Base-by-base conservation (phyloP, 2,329 filamentous ascomycete species). In the Penicillium frequentans region DNA sequence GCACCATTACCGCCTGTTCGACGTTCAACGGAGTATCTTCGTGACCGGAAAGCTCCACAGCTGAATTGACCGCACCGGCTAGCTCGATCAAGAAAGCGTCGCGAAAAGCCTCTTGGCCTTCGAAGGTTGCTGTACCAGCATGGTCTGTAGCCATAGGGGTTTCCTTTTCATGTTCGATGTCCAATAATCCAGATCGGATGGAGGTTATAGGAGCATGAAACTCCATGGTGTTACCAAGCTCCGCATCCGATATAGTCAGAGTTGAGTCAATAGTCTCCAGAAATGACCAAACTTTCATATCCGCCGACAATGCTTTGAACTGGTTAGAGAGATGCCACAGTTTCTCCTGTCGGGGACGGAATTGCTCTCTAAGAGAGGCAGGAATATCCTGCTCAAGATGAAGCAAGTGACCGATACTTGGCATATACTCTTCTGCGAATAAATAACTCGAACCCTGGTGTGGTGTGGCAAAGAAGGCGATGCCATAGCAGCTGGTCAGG, bases 391-490 rank as follows among this genome's bases (percentile, higher is more conserved):
- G 68, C 10, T 83, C 77, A 0, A 87, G 72, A 43, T 80, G 79
- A 6, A 87, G 75, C 5, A 86, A 65, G 3, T 69, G 71, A 49
- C 80, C 78, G 27, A 87, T 84, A 64, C 83, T 84, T 16, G 77
- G 68, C 11, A 80, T 78, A n/a, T 87, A 77, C 44, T 81, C 80
- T 0, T 76, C 76, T 75, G 84, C 85, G 2, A 84, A 84, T 61
- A 87, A 77, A 64, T 87, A 87, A 44, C 81, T 86, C 0, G 85
- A 87, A 3, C 85, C 85, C 19, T 84, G 83, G 62, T 88, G 85
- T 0, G 85, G 85, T 1, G 84, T 73, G 60, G 84, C 84, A 79
- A 66, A 86, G 83, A 87, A 87, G 0, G 82, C 83, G 47, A 85
- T 80, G 0, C 85, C 85, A 58, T 87, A 84, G 54, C 84, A 87